A percentile compares a stretch with the other conserved stretches of the same genome.
These are phyloP conservation scores for Aspergillus cristatus DNA, from an alignment of 495 filamentous ascomycete species.

Conservation along the genomic window DNA sequence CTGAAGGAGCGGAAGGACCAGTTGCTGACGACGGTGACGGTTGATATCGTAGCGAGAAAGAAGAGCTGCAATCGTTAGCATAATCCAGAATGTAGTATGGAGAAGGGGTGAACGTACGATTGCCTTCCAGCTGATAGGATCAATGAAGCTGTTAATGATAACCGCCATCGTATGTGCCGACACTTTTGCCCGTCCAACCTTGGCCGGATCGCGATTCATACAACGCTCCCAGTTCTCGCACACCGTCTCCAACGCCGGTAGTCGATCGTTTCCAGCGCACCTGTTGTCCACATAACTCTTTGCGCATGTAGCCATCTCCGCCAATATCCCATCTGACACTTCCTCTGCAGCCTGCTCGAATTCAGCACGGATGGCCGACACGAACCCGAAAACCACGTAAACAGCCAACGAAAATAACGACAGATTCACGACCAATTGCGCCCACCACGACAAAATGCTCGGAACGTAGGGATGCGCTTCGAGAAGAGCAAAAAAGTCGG, in stretches of 20 bases:
- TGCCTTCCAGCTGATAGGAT: slow-evolving; percentile 64
- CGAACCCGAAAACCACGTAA: slow-evolving; percentile 62
- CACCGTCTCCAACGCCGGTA: slow-evolving; percentile 61
- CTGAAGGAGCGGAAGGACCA: slow-evolving; percentile 40
- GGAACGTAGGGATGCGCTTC: slow-evolving; percentile 80
- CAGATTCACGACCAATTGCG: slow-evolving; percentile 71
- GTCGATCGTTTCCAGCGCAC: slow-evolving; percentile 51
- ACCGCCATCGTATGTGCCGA: slow-evolving; percentile 71
- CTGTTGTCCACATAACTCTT: slow-evolving; percentile 62
- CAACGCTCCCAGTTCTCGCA: slow-evolving; percentile 79
- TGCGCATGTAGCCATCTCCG: slow-evolving; percentile 62
- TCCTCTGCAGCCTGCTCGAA: slow-evolving; percentile 60
- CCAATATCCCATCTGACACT: slow-evolving; percentile 52
- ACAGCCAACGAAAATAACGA: slow-evolving; percentile 57
- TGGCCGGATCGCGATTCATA: slow-evolving; percentile 66
- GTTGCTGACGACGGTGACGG: slow-evolving; percentile 36
- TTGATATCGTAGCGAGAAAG: slow-evolving; percentile 35
- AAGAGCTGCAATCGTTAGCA: slow-evolving; percentile 24
- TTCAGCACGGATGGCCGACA: slow-evolving; percentile 63
- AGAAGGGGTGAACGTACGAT: slow-evolving; percentile 40
- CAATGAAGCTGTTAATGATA: slow-evolving; percentile 65
- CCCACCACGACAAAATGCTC: slow-evolving; percentile 73
- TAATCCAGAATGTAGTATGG: neutral
- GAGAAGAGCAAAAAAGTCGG: slow-evolving; percentile 55
- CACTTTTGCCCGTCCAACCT: slow-evolving; percentile 56